Conservation (phyloP, 768 basidiomycete genomes). For the Sporobolomyces phaffii region DNA sequence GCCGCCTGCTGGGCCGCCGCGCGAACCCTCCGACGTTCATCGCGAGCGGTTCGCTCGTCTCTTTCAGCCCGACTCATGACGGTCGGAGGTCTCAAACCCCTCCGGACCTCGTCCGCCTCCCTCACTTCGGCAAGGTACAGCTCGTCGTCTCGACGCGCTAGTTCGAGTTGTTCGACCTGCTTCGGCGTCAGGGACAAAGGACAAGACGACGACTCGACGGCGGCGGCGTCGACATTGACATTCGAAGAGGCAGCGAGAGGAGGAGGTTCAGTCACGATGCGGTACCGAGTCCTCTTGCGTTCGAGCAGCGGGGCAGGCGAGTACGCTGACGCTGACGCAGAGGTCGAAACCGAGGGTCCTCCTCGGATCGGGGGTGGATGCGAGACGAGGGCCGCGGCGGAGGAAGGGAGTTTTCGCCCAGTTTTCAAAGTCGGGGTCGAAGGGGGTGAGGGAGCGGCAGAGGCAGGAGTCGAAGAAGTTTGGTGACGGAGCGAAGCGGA, state of each 20-base stretch:
- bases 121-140: background rate
- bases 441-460: background rate
- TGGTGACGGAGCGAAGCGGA: background rate
- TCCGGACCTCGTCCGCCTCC: constrained; percentile 5
- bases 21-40: too few species aligned
- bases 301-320: background rate
- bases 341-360: too few species aligned
- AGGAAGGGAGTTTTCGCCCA: constrained; percentile 25
- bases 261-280: constrained; percentile 12
- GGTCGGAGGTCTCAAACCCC: constrained; percentile 9
- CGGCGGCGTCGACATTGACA: background rate
- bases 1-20: too few species aligned
- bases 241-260: background rate
- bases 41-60: too few species aligned
- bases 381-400: background rate
- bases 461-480: background rate
- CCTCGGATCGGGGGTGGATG: too few species aligned
- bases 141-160: too few species aligned
- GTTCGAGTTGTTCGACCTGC: background rate
- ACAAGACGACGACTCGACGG: too few species aligned
- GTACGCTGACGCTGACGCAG: background rate
- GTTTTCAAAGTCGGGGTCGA: background rate
- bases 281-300: constrained; percentile 8
- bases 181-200: too few species aligned
- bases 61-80: background rate